Evolutionary conservation across 2,329 filamentous ascomycete genomes (phyloP), one percentile per base, ranked within the genome.

Genomic region (Neonectria ditissima): DNA sequence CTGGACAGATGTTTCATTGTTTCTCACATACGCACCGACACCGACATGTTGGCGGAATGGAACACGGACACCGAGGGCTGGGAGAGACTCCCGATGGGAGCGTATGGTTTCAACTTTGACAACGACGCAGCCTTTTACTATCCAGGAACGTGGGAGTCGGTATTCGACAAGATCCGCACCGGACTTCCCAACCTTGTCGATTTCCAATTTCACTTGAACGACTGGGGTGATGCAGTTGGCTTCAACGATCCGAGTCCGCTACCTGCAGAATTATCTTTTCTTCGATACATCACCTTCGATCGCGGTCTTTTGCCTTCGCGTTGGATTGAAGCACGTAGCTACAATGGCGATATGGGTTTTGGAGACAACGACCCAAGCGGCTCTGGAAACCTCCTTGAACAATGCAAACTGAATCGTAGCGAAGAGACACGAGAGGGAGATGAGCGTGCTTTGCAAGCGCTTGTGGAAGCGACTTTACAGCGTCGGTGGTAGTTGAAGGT

Each of bases 81-180:
- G 72, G 43, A 54, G 20, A 24, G 20, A 37, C 24, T 48, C 2
- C 44, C 44, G 30, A 13, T 5, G 8, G 44, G 44, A 1, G 44
- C 44, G 2, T 48, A 28, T 22, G 24, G 18, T 0, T 34, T 48
- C 10, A 11, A 14, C 0, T 5, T 2, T 0, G 11, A 8, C 1
- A 3, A n/a, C 1, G 41, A 22, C 2, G 30, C 18, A 2, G 58
- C 24, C 2, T 30, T 47, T 0, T 16, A 28, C 2, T 47, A 18
- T 5, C 62, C 59, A 10, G 26, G 63, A 0, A 63, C 68, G 3
- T 76, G 74, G 73, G 63, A 65, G 5, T n/a, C 24, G 2, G 8
- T 74, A 2, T 74, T 74, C 28, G 60, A 72, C 34, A 32, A 45
- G 2, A 69, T 76, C 9, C 56, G 53, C 4, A 24, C 47, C 2